Percentiles rank a stretch among this genome's conserved stretches.
Conservation (phyloP, 352 stramenopile species). For the Blastocystis sp. region DNA sequence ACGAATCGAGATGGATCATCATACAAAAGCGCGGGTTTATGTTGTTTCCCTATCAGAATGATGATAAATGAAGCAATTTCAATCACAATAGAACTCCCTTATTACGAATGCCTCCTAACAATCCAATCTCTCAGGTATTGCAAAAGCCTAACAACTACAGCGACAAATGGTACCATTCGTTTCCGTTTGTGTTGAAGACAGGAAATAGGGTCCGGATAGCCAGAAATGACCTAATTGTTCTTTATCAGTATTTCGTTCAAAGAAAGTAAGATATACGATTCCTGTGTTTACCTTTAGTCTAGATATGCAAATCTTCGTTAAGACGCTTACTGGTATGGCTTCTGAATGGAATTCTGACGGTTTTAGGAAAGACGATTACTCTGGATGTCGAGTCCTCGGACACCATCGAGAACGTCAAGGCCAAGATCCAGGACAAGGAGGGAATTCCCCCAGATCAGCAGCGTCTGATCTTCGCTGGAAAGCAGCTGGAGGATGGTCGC, state of each 20-base stretch:
- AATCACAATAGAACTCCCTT: no score
- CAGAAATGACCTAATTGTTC: background rate
- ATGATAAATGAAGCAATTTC: no score
- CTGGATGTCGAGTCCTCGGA: constrained; percentile 89
- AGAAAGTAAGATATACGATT: background rate
- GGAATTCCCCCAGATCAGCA: constrained; percentile 98
- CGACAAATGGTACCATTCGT: background rate
- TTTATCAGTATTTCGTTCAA: constrained; percentile 11
- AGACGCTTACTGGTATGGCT: constrained; percentile 41
- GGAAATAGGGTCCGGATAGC: background rate
- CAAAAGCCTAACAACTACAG: background rate
- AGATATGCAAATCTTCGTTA: constrained; percentile 53
- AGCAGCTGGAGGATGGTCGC: constrained; percentile 95
- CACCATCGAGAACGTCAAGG: constrained; percentile 99
- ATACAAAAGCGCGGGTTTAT: no score
- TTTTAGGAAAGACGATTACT: constrained; percentile 79
- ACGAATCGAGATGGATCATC: no score
- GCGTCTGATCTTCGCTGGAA: constrained; percentile 97
- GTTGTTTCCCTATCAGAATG: no score
- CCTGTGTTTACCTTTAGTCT: background rate
- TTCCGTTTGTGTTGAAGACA: background rate
- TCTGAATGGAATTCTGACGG: background rate
- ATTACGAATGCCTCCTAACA: background rate
- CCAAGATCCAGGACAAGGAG: constrained; percentile 99
- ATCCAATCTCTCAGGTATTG: background rate